Evolutionary conservation across 2,329 filamentous ascomycete genomes (phyloP).

Genomic region (Xylariaceae sp.): DNA sequence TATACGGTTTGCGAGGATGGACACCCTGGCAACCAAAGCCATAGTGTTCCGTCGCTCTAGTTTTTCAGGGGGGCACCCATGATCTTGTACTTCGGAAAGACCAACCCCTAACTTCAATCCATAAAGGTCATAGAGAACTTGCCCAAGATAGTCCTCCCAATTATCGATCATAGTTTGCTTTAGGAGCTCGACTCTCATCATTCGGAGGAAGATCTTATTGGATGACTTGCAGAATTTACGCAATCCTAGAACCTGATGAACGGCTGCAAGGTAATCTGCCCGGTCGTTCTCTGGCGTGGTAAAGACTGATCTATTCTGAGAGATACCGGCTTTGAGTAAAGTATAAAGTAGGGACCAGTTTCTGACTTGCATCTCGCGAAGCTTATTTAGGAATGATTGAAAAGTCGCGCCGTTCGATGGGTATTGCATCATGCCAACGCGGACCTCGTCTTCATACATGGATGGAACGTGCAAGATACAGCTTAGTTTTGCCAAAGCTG

Average conservation of each 20-base stretch:
- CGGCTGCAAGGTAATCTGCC: slow-evolving; percentile 77
- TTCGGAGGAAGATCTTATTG: slow-evolving; percentile 85
- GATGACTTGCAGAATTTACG: slow-evolving; percentile 85
- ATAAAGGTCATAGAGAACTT: slow-evolving; percentile 83
- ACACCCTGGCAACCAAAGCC: slow-evolving; percentile 82
- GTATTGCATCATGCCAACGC: slow-evolving; percentile 72
- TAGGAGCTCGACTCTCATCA: slow-evolving; percentile 86
- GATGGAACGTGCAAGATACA: slow-evolving; percentile 80
- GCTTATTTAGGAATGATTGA: slow-evolving; percentile 65
- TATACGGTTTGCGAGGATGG: slow-evolving; percentile 80
- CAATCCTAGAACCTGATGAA: slow-evolving; percentile 84
- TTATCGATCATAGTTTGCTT: slow-evolving; percentile 77
- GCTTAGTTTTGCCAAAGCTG: slow-evolving; percentile 72
- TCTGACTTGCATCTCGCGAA: slow-evolving; percentile 86
- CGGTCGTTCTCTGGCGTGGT: slow-evolving; percentile 72
- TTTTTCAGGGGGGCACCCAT: slow-evolving; percentile 77
- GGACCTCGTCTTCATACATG: slow-evolving; percentile 84
- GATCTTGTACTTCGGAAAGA: slow-evolving; percentile 72
- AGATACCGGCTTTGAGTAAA: slow-evolving; percentile 75
- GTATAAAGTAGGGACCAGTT: slow-evolving; percentile 88
- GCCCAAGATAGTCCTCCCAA: slow-evolving; percentile 85
- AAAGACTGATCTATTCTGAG: slow-evolving; percentile 69
- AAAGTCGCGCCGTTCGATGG: slow-evolving; percentile 64
- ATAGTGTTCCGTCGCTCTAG: slow-evolving; percentile 82
- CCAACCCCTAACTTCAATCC: slow-evolving; percentile 77